A percentile compares a stretch with the other conserved stretches of the same genome.
Conservation (phyloP, 75 land plant genomes). For the Chamaecyparis obtusa region DNA sequence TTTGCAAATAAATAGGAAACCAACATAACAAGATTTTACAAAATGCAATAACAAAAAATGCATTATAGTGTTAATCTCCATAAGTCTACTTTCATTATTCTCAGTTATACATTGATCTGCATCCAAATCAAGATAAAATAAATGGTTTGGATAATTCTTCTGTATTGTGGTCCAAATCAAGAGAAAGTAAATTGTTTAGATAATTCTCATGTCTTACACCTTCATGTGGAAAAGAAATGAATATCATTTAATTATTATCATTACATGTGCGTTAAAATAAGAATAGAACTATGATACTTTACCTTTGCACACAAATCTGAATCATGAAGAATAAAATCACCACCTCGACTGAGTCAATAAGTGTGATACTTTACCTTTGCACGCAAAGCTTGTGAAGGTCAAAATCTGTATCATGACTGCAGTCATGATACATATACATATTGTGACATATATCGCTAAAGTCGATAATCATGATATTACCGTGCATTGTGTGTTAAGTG, state of each 20-base stretch:
- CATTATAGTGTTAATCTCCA: background rate
- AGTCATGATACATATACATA: too few relatives aligned
- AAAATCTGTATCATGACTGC: too few relatives aligned
- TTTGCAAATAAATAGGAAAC: background rate
- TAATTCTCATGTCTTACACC: background rate
- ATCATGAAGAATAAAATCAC: slow-evolving; percentile 85
- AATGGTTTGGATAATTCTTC: too few relatives aligned
- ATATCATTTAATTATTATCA: background rate
- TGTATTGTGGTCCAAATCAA: background rate
- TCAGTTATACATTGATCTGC: background rate
- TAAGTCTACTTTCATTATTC: background rate
- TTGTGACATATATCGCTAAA: too few relatives aligned
- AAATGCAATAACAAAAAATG: too few relatives aligned
- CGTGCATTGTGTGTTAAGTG: too few relatives aligned
- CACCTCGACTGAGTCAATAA: too few relatives aligned
- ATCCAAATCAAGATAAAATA: background rate
- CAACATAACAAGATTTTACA: background rate
- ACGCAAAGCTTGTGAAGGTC: too few relatives aligned
- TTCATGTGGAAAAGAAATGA: background rate
- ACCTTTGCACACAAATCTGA: slow-evolving; percentile 76
- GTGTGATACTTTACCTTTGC: too few relatives aligned
- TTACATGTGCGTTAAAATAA: background rate
- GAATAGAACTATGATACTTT: background rate
- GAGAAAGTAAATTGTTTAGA: background rate
- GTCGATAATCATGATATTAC: too few relatives aligned